These are phyloP conservation scores for Ogataea kodamae DNA, from an alignment of 805 yeast species.

Conservation along the genomic window DNA sequence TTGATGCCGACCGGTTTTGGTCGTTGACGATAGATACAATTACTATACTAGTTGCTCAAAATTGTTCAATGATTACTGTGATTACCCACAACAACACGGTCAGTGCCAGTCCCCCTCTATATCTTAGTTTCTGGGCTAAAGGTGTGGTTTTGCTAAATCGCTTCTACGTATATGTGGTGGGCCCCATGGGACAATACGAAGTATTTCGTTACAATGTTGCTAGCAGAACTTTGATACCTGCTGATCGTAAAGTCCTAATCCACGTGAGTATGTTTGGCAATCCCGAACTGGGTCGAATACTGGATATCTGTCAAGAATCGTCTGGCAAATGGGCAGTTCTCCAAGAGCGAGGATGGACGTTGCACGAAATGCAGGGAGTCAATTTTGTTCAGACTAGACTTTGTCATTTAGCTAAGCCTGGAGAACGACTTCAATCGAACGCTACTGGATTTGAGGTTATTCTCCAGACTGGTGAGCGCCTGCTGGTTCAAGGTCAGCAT, in stretches of 20 bases:
- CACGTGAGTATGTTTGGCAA: conserved; percentile 18
- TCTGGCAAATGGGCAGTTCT: conserved; percentile 20
- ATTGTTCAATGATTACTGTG: conserved; percentile 8
- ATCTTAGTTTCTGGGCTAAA: conserved; percentile 25
- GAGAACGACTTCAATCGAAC: conserved; percentile 16
- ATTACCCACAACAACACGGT: conserved; percentile 10
- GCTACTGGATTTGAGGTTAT: conserved; percentile 19
- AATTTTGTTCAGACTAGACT: conserved; percentile 20
- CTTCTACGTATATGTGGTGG: conserved; percentile 20
- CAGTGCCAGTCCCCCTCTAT: conserved; percentile 2
- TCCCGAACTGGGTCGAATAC: conserved; percentile 20
- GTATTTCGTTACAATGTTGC: conserved; percentile 16
- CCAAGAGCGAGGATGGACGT: conserved; percentile 32
- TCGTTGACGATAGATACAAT: conserved; percentile 1
- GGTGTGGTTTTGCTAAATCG: conserved; percentile 22
- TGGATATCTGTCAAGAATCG: conserved; percentile 13
- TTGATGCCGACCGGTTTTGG: conserved; percentile 7
- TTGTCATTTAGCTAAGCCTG: conserved; percentile 24
- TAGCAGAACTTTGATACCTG: conserved; percentile 5
- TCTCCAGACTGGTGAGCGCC: conserved; percentile 21
- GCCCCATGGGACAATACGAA: conserved; percentile 20
- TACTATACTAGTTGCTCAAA: conserved; percentile 2
- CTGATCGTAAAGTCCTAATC: conserved; percentile 12
- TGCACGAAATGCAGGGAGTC: conserved; percentile 19
- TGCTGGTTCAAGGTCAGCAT: conserved; percentile 16